These are phyloP conservation scores for Akebia trifoliata DNA, from an alignment of 164 flowering plant genomes.

Conservation along the genomic window DNA sequence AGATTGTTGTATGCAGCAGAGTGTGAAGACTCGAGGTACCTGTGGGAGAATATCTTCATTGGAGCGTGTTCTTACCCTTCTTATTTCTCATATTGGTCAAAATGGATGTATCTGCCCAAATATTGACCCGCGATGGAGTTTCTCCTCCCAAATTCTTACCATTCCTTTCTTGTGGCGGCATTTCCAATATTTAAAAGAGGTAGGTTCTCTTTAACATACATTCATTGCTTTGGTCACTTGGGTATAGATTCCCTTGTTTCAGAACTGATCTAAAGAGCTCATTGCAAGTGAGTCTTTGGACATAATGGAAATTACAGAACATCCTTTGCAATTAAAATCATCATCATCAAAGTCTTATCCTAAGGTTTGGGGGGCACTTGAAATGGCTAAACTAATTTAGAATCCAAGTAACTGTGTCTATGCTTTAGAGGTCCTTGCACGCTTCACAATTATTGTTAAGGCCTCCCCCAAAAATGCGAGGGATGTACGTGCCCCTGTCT, in stretches of 20 bases:
- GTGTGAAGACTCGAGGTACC: constrained; percentile 18
- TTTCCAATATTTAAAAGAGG: constrained; percentile 77
- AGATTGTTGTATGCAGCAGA: constrained; percentile 36
- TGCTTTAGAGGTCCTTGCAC: too few species aligned
- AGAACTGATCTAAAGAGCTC: too few species aligned
- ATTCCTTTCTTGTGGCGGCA: constrained; percentile 79
- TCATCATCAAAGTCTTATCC: too few species aligned
- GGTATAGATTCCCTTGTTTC: neutral
- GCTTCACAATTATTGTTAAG: too few species aligned
- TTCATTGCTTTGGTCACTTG: neutral
- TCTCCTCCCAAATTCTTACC: constrained; percentile 74
- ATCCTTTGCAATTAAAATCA: too few species aligned
- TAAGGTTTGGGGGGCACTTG: too few species aligned
- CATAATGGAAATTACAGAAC: too few species aligned
- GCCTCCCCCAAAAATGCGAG: too few species aligned
- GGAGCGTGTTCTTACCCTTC: constrained; percentile 50
- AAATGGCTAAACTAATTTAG: too few species aligned
- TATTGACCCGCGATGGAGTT: constrained; percentile 56
- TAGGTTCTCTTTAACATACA: constrained; percentile 16
- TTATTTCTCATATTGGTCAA: constrained; percentile 60
- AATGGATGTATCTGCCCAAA: constrained; percentile 48
- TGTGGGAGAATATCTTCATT: constrained; percentile 39
- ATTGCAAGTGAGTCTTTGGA: too few species aligned
- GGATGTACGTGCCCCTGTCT: too few species aligned
- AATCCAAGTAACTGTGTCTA: too few species aligned